phyloP scores from a whole-genome alignment of 345 rosid genomes.

The Angophora floribunda region DNA sequence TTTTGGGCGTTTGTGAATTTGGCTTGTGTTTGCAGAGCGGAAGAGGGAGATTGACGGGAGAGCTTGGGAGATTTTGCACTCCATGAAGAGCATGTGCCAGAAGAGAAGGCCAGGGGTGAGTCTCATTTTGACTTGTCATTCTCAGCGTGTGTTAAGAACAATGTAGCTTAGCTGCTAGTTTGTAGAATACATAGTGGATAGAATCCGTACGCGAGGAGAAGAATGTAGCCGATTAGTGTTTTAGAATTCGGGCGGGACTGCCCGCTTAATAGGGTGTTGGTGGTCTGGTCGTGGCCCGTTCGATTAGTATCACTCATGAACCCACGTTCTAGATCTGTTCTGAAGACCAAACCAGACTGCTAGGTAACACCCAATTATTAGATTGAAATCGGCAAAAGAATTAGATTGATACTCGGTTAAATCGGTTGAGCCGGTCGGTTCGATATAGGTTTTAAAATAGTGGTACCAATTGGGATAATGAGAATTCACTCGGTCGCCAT shows the following conservation, averaged over 20 bases:
- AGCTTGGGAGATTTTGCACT: conserved; percentile 36
- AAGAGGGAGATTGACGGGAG: conserved; percentile 27
- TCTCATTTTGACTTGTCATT: neutral
- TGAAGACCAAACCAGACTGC: neutral
- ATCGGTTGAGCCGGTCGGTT: neutral
- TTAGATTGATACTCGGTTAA: neutral
- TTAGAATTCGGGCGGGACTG: neutral
- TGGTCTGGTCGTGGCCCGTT: neutral
- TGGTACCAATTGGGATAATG: neutral
- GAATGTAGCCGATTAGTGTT: neutral
- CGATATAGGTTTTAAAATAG: neutral
- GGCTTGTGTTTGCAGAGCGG: conserved; percentile 17
- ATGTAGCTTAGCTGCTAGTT: neutral
- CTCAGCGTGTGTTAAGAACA: neutral
- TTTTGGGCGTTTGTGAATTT: neutral
- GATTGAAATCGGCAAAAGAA: neutral
- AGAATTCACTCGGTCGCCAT: neutral
- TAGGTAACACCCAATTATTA: neutral
- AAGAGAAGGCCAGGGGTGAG: conserved; percentile 69
- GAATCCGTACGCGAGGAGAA: neutral
- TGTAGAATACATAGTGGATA: neutral
- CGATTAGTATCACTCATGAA: neutral
- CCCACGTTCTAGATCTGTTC: neutral
- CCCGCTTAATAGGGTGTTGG: neutral
- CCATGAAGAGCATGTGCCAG: conserved; percentile 55